Conservation (phyloP, 495 filamentous ascomycete species). For the Platismatia glauca region DNA sequence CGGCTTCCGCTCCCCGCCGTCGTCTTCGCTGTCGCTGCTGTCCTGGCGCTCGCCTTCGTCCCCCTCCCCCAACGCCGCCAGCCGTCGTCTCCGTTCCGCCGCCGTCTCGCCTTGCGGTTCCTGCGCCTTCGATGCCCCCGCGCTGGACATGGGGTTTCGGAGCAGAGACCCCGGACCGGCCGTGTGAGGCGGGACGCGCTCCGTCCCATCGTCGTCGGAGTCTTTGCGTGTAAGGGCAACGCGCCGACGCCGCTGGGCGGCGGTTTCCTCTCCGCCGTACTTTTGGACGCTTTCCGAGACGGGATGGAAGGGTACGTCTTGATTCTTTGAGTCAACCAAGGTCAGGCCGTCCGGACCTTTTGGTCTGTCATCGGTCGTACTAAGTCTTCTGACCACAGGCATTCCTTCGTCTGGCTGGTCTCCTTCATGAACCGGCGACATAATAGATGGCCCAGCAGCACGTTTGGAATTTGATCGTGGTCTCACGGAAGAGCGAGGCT, state of each 20-base stretch:
- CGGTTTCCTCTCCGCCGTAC: constrained; percentile 32
- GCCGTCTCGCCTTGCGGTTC: constrained; percentile 62
- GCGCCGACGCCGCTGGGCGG: constrained; percentile 44
- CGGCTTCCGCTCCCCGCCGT: constrained; percentile 48
- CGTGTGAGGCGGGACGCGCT: constrained; percentile 39
- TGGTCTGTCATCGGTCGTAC: constrained; percentile 21
- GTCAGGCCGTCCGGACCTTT: constrained; percentile 23
- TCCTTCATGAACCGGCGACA: constrained; percentile 11
- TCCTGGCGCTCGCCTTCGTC: constrained; percentile 38
- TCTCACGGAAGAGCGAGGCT: constrained; percentile 4
- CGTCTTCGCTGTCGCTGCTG: constrained; percentile 50
- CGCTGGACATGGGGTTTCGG: not conserved
- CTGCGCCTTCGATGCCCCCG: constrained; percentile 1
- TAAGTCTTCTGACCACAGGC: constrained; percentile 22
- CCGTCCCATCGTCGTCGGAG: constrained; percentile 52
- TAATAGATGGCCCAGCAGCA: not conserved
- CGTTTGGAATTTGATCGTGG: constrained; percentile 2
- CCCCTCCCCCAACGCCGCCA: constrained; percentile 71
- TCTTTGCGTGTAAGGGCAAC: constrained; percentile 37
- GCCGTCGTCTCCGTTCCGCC: constrained; percentile 70
- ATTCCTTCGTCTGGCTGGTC: constrained; percentile 12
- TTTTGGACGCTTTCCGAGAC: constrained; percentile 39
- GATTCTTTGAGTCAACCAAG: constrained; percentile 26
- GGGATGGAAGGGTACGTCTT: constrained; percentile 36
- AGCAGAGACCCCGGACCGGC: not conserved